Evolutionary conservation across 225 moss, liverwort and hornwort species (phyloP), one percentile per base, ranked within the genome.

Genomic region (Ulota crispa): DNA sequence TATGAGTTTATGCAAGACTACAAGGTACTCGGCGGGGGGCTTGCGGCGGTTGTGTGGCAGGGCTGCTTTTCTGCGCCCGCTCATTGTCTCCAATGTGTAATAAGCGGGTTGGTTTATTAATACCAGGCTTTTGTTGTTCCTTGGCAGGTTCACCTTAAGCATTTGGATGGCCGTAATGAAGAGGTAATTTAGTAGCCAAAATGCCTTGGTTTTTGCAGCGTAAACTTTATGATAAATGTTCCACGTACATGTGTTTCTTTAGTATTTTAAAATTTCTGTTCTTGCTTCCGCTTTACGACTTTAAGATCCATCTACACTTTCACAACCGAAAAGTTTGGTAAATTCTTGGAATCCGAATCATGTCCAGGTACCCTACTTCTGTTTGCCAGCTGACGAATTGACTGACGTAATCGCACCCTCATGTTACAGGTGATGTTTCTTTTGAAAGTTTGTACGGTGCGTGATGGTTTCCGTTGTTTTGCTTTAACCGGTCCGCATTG

Each of bases 1-100:
- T 99, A 99, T 57, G 98, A 99, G 77, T 99, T 99, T 82, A 99
- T 99, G 98, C 98, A 99, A 87, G 98, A 99, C 80, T 99, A 99
- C 86, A 95, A 99, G 95, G 98, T 94, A 86, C 71, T 66, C 53
- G 79, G n/a, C 5, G 13, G 1, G 41, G 10, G 41, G 10, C 11
- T 11, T 10, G 42, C 42, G 42, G 42, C 42, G 42, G 42, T 42
- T 42, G 42, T 10, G 42, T 42, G 42, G 42, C 42, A 42, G 11
- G 47, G 47, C 47, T 47, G 47, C 21, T 72, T 68, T 72, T 55
- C 30, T 80, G 32, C 23, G 30, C 68, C 80, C 43, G 21, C 43
- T 85, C 27, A 30, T 76, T 64, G 68, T 68, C 60, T 62, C 28
- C 18, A 63, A 26, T 54, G 42, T 69, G 41, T 78, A 47, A 15